Base-by-base conservation (phyloP, 225 moss, liverwort and hornwort species). In the Pleurozium schreberi region DNA sequence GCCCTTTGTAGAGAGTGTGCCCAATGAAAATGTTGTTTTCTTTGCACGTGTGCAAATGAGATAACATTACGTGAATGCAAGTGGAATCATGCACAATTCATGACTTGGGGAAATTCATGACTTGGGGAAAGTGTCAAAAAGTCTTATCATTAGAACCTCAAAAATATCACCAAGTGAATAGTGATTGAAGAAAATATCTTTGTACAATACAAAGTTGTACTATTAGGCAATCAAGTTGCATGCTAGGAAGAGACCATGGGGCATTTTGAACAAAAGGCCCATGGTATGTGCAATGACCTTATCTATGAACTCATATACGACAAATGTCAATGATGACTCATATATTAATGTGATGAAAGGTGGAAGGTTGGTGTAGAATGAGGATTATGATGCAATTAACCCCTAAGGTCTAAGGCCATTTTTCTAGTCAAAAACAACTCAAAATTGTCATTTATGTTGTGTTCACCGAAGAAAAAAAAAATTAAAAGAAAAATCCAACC, bases 211-310 rank as follows among this genome's bases (percentile, higher is more conserved):
- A 5, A 50, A 33, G 33, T 50, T 49, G 7, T 0, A 19, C 20
- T 33, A 6, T 33, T 31, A 19, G 7, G 12, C 12, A 3, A 75
- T 33, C 12, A 33, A 33, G 33, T 75, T 33, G 14, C 33, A 50
- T n/a, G n/a, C n/a, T n/a, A 1, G 4, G 2, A 0, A 1, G 10
- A 30, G 45, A 0, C 3, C 6, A 6, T 71, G 28, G 28, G 10
- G 19, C 19, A 47, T 11, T 49, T 47, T 8, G 15, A 71, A 71
- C 27, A 18, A 52, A 76, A 34, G 52, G 14, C 8, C 22, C 38
- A 25, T 15, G 2, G 4, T 5, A 38, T 38, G 12, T 55, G 1
- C 6, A 76, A 52, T 75, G 34, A 22, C 1, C 9, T 2, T 53
- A 36, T 53, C 38, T 22, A 9, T 77, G 23, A 77, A 36, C n/a